Percentiles rank a stretch among this genome's conserved stretches.
phyloP scores from a whole-genome alignment of 257 asterid species.

The Parsonsia alboflavescens region DNA sequence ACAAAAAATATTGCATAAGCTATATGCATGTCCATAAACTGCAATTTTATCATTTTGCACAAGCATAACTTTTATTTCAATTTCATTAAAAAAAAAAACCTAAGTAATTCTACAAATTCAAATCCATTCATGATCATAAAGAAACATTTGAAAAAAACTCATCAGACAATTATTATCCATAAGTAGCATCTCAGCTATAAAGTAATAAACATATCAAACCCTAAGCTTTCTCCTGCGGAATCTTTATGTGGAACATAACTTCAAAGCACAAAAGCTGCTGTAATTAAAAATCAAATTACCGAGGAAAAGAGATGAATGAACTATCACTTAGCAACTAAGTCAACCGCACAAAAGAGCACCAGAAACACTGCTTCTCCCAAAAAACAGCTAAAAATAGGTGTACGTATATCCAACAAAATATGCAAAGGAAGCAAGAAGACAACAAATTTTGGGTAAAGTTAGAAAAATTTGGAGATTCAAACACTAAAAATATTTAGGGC shows the following conservation, averaged over 20 bases:
- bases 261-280: slow-evolving; percentile 1
- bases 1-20: background rate
- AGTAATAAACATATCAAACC: background rate
- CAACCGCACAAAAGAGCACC: slow-evolving; percentile 28
- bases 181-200: background rate
- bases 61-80: background rate
- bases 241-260: background rate
- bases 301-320: slow-evolving; percentile 13
- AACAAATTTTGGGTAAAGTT: slow-evolving; percentile 5
- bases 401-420: slow-evolving; percentile 9
- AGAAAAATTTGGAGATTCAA: slow-evolving; percentile 8
- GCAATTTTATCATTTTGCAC: background rate
- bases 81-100: background rate
- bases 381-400: slow-evolving; percentile 13
- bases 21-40: background rate
- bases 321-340: slow-evolving; percentile 26
- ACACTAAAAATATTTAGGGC: slow-evolving; percentile 33
- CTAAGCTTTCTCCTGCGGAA: background rate
- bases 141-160: background rate
- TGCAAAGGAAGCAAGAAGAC: slow-evolving; percentile 2
- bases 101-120: background rate
- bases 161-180: background rate
- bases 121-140: background rate
- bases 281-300: slow-evolving; percentile 21
- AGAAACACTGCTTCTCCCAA: background rate